Percentiles rank a stretch among this genome's conserved stretches.
phyloP scores from a whole-genome alignment of 2,329 filamentous ascomycete species.

The Sporothrix globosa region DNA sequence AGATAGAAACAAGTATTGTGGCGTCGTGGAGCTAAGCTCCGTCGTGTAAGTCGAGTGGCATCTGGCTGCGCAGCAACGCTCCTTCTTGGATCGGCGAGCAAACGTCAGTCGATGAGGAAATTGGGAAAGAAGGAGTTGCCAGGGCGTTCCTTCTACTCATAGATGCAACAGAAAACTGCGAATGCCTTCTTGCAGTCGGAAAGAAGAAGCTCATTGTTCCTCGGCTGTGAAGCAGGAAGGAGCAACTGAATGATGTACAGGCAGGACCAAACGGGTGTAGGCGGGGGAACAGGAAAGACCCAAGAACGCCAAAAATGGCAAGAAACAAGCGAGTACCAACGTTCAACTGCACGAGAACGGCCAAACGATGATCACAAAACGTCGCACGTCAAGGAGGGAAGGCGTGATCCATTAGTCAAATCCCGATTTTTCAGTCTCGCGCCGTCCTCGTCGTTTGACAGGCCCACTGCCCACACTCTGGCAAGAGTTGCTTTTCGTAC shows the following conservation, averaged over 20 bases:
- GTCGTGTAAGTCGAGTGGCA: slow-evolving; percentile 23
- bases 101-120: slow-evolving; percentile 2
- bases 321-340: background rate
- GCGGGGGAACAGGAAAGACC: background rate
- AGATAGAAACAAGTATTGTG: background rate
- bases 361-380: background rate
- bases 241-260: background rate
- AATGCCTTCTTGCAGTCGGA: background rate
- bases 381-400: slow-evolving; percentile 30
- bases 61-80: slow-evolving; percentile 19
- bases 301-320: slow-evolving; percentile 12
- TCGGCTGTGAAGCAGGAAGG: background rate
- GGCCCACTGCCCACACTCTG: background rate
- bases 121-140: background rate
- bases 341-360: background rate
- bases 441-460: background rate
- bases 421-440: slow-evolving; percentile 26
- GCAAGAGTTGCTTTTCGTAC: slow-evolving; percentile 1
- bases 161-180: background rate
- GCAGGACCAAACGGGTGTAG: slow-evolving; percentile 8
- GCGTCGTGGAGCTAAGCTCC: slow-evolving; percentile 26
- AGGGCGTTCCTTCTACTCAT: background rate
- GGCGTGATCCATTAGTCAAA: slow-evolving; percentile 37
- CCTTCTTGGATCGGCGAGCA: slow-evolving; percentile 11
- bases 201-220: background rate